These are phyloP conservation scores for Pugionium dolabratum DNA, from an alignment of 345 rosid genomes.

Conservation along the genomic window DNA sequence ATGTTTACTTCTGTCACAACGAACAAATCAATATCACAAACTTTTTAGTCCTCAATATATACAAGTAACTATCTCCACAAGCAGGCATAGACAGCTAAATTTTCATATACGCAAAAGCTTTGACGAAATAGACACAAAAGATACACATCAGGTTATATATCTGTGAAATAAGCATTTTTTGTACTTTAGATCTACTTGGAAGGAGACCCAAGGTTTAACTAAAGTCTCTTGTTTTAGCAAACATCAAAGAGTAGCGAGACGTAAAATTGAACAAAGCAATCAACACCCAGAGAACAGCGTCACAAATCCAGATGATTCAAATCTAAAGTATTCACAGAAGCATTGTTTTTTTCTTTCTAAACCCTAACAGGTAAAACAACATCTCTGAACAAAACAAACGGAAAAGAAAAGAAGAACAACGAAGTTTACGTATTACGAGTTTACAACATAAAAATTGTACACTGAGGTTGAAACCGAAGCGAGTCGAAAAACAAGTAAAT, in stretches of 20 bases:
- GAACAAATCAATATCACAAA: neutral
- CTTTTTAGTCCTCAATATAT: slow-evolving; percentile 9
- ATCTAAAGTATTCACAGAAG: neutral
- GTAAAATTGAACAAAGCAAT: slow-evolving; percentile 5
- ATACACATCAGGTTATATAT: neutral
- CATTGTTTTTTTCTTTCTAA: no score
- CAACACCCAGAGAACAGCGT: slow-evolving; percentile 7
- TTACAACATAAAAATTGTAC: neutral
- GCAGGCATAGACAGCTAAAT: neutral
- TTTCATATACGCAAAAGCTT: neutral
- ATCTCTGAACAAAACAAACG: neutral
- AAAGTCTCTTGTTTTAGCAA: neutral
- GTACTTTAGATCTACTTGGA: neutral
- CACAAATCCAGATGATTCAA: neutral
- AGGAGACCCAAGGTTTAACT: neutral
- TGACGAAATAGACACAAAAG: neutral
- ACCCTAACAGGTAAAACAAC: slow-evolving; percentile 3
- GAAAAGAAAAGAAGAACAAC: neutral
- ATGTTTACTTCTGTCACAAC: slow-evolving; percentile 18
- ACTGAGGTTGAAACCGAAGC: neutral
- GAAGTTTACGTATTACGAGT: neutral
- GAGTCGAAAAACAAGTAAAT: neutral
- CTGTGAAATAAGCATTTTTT: slow-evolving; percentile 5
- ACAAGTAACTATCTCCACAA: neutral
- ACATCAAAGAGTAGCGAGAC: neutral